Percentiles rank a stretch among this genome's conserved stretches.
phyloP scores from a whole-genome alignment of 2,329 filamentous ascomycete genomes.

The Penicillium brasilianum region DNA sequence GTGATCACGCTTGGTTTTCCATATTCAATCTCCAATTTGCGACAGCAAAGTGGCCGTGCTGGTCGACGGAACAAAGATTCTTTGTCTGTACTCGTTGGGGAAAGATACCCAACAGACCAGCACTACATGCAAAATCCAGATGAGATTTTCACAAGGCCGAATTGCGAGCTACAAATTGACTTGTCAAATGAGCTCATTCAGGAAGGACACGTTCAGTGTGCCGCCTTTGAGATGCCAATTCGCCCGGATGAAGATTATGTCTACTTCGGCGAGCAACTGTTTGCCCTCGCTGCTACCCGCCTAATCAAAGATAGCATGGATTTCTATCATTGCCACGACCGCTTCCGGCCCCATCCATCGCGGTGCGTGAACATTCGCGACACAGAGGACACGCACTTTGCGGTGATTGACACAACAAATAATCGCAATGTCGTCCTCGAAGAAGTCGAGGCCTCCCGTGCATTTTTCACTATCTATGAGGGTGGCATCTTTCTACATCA shows the following conservation, averaged over 20 bases:
- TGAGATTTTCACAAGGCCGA: constrained; percentile 87
- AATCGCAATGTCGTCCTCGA: constrained; percentile 84
- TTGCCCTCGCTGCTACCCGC: constrained; percentile 72
- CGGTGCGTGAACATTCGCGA: constrained; percentile 86
- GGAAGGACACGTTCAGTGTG: constrained; percentile 94
- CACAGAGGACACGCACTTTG: constrained; percentile 89
- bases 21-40: constrained; percentile 90
- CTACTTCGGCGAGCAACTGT: constrained; percentile 80
- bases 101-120: constrained; percentile 89
- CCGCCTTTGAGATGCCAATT: constrained; percentile 93
- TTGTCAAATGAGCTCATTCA: constrained; percentile 88
- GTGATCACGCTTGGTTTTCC: constrained; percentile 95
- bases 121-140: constrained; percentile 97
- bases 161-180: constrained; percentile 87
- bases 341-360: constrained; percentile 84
- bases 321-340: constrained; percentile 87
- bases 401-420: constrained; percentile 83
- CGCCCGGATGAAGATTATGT: constrained; percentile 72
- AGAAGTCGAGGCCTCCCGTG: constrained; percentile 93
- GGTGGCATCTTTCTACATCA: constrained; percentile 97
- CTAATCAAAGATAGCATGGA: constrained; percentile 75
- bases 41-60: constrained; percentile 92
- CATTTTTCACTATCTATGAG: constrained; percentile 94
- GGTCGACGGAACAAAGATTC: constrained; percentile 93
- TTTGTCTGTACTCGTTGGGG: constrained; percentile 84